phyloP scores from a whole-genome alignment of 2,329 filamentous ascomycete genomes.

The Colletotrichum sp. region DNA sequence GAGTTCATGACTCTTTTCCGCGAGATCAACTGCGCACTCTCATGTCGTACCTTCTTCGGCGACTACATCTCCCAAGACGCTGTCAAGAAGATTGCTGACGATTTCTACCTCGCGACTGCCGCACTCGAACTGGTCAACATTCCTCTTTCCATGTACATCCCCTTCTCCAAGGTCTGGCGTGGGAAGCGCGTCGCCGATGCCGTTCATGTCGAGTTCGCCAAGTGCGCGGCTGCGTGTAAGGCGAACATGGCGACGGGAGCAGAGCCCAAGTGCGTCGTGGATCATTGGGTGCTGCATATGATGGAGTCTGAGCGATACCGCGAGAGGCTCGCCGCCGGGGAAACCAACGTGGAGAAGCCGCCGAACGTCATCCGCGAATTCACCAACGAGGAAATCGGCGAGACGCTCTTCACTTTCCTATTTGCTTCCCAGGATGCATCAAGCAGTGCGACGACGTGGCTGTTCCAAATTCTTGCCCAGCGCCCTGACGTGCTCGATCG shows the following conservation, averaged over 20 bases:
- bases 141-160: slow-evolving; percentile 71
- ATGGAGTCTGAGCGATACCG: slow-evolving; percentile 73
- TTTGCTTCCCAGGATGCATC: slow-evolving; percentile 60
- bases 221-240: slow-evolving; percentile 75
- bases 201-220: slow-evolving; percentile 72
- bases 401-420: slow-evolving; percentile 58
- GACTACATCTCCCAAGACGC: slow-evolving; percentile 77
- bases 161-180: slow-evolving; percentile 78
- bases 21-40: slow-evolving; percentile 80
- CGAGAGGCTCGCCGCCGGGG: slow-evolving; percentile 66
- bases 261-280: slow-evolving; percentile 74
- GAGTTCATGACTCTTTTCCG: slow-evolving; percentile 77
- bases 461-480: slow-evolving; percentile 58
- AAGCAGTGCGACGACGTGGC: slow-evolving; percentile 57
- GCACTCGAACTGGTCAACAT: slow-evolving; percentile 83
- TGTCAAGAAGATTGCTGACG: slow-evolving; percentile 77
- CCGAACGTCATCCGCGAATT: slow-evolving; percentile 54
- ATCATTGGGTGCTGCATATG: slow-evolving; percentile 79
- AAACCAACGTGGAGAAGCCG: slow-evolving; percentile 44
- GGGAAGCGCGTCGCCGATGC: slow-evolving; percentile 78
- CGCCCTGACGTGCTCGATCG: slow-evolving; percentile 51
- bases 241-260: slow-evolving; percentile 74
- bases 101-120: slow-evolving; percentile 80
- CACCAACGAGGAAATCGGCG: slow-evolving; percentile 51
- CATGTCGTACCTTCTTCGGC: slow-evolving; percentile 80